phyloP scores from a whole-genome alignment of 2,329 filamentous ascomycete species.

The Torrubiellomyces zombiae region DNA sequence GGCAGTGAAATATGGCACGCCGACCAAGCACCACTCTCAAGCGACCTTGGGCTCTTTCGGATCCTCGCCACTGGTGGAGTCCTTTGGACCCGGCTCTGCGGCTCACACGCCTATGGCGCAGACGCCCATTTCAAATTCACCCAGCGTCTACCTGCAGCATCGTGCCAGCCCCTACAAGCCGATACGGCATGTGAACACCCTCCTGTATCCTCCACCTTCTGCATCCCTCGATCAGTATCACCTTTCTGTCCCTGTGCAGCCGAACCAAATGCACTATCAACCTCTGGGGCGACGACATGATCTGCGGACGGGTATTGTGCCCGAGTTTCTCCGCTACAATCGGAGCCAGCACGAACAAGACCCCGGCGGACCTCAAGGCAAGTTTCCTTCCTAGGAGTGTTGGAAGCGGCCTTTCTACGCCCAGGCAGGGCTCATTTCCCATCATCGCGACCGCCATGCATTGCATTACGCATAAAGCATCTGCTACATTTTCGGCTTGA shows the following conservation, averaged over 20 bases:
- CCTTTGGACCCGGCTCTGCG: slow-evolving; percentile 34
- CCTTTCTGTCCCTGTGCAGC: slow-evolving; percentile 36
- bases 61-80: slow-evolving; percentile 55
- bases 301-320: slow-evolving; percentile 53
- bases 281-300: slow-evolving; percentile 54
- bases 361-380: slow-evolving; percentile 12
- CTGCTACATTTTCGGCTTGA: too few species aligned
- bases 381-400: slow-evolving; percentile 19
- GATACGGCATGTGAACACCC: slow-evolving; percentile 72
- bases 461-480: too few species aligned
- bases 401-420: slow-evolving; percentile 6
- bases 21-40: slow-evolving; percentile 36
- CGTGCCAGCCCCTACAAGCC: slow-evolving; percentile 86
- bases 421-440: neutral
- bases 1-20: slow-evolving; percentile 27
- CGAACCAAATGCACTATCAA: slow-evolving; percentile 70
- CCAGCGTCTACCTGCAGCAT: slow-evolving; percentile 73
- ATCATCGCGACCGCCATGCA: neutral
- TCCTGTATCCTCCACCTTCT: slow-evolving; percentile 77
- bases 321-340: slow-evolving; percentile 34
- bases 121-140: slow-evolving; percentile 61
- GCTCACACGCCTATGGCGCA: slow-evolving; percentile 40
- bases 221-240: slow-evolving; percentile 62
- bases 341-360: slow-evolving; percentile 13
- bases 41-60: slow-evolving; percentile 26